Conservation (phyloP, 2,329 filamentous ascomycete genomes). For the Immersiporthe knoxdaviesiana region DNA sequence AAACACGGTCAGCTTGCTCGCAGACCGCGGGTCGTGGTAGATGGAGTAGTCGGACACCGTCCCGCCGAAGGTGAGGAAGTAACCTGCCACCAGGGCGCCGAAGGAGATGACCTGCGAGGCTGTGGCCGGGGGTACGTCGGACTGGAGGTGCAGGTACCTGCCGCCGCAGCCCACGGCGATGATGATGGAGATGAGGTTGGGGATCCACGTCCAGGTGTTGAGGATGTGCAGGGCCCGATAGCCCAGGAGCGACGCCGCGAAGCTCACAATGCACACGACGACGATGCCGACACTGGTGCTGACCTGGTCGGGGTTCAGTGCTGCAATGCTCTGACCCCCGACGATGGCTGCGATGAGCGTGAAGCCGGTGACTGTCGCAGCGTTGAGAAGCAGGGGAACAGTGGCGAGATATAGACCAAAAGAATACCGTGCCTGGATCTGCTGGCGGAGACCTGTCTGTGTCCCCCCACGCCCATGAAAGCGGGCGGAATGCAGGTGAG, state of each 20-base stretch:
- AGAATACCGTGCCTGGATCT: conserved; percentile 63
- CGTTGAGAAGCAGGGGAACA: conserved; percentile 57
- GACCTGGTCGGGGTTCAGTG: conserved; percentile 49
- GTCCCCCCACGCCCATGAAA: conserved; percentile 59
- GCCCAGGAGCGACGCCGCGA: conserved; percentile 58
- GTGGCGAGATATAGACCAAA: conserved; percentile 59
- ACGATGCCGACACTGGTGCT: conserved; percentile 61
- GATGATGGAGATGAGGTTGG: conserved; percentile 54
- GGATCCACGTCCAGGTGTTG: conserved; percentile 61
- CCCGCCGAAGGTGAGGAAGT: conserved; percentile 56
- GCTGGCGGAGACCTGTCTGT: conserved; percentile 61
- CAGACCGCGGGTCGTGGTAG: conserved; percentile 51
- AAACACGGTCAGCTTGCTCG: conserved; percentile 44
- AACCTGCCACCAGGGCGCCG: conserved; percentile 52
- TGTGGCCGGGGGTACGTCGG: conserved; percentile 42
- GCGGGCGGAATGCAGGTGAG: conserved; percentile 58
- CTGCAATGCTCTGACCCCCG: conserved; percentile 56
- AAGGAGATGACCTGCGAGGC: conserved; percentile 47
- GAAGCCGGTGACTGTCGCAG: conserved; percentile 62
- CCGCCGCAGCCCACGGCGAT: conserved; percentile 59
- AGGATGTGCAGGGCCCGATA: conserved; percentile 58
- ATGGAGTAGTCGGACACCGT: conserved; percentile 61
- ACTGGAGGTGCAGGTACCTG: conserved; percentile 51
- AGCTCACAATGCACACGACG: conserved; percentile 55
- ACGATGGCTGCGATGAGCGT: conserved; percentile 60